A percentile compares a stretch with the other conserved stretches of the same genome.
These are phyloP conservation scores for Anthracocystis panici-leucophaei DNA, from an alignment of 1,284 basidiomycete genomes.

Conservation along the genomic window DNA sequence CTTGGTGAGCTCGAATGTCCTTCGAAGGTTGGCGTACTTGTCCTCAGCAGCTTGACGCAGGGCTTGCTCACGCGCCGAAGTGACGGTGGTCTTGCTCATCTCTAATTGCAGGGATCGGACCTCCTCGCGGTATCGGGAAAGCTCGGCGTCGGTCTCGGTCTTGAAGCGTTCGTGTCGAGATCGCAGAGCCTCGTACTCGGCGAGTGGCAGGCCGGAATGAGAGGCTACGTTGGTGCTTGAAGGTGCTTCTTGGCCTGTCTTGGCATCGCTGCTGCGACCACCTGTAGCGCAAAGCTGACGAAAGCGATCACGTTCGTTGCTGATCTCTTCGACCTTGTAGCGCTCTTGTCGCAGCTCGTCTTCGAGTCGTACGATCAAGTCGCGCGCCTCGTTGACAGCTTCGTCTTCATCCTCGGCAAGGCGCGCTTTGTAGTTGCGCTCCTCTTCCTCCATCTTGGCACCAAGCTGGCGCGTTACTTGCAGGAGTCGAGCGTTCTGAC, in stretches of 20 bases:
- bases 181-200: conserved; percentile 51
- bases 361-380: conserved; percentile 83
- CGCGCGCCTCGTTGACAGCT: conserved; percentile 86
- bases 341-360: conserved; percentile 80
- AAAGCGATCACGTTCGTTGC: conserved; percentile 88
- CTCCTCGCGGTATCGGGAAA: conserved; percentile 80
- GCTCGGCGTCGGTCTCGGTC: conserved; percentile 80
- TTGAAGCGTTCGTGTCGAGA: conserved; percentile 77
- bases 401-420: conserved; percentile 77
- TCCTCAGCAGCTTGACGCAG: conserved; percentile 60
- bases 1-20: conserved; percentile 66
- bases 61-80: conserved; percentile 60
- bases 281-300: conserved; percentile 76
- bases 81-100: conserved; percentile 72
- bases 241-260: conserved; percentile 17
- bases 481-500: conserved; percentile 89
- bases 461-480: conserved; percentile 80
- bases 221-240: not conserved
- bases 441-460: conserved; percentile 69
- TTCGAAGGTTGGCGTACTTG: conserved; percentile 70
- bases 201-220: conserved; percentile 21
- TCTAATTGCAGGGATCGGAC: conserved; percentile 76
- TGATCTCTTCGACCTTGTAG: conserved; percentile 79
- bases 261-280: conserved; percentile 27
- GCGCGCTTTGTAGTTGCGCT: conserved; percentile 55